These are phyloP conservation scores for Pythium guiyangense DNA, from an alignment of 352 stramenopile species.

Conservation along the genomic window DNA sequence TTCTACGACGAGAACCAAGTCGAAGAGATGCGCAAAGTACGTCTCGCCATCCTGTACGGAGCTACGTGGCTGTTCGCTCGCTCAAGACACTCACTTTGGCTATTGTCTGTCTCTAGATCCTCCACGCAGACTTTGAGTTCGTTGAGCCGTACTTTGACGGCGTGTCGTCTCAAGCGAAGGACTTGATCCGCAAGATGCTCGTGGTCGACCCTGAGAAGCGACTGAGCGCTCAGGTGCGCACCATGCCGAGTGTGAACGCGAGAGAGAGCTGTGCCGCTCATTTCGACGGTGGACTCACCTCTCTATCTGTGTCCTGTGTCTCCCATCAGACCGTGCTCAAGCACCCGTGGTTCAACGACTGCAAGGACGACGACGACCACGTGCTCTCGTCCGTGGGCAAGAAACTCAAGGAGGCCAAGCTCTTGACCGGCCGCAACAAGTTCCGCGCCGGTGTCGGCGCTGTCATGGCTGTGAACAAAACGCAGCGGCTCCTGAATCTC, in stretches of 20 bases:
- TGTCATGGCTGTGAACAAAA: conserved; percentile 78
- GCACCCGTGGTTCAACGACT: conserved; percentile 74
- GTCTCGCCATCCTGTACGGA: neutral
- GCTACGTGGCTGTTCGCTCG: neutral
- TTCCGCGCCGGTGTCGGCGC: conserved; percentile 67
- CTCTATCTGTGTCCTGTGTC: neutral
- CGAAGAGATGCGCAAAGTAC: conserved; percentile 76
- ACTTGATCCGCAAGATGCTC: conserved; percentile 92
- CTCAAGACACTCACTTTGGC: no score
- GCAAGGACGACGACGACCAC: conserved; percentile 54
- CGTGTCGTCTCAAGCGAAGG: conserved; percentile 88
- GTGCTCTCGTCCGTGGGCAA: conserved; percentile 53
- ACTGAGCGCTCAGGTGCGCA: conserved; percentile 43
- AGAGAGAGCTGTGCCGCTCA: no score
- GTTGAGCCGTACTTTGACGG: conserved; percentile 90
- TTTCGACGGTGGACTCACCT: no score
- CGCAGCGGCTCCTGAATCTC: conserved; percentile 51
- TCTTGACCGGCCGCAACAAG: conserved; percentile 53
- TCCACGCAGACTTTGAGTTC: conserved; percentile 87
- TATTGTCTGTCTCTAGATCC: conserved; percentile 29
- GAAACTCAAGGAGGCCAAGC: conserved; percentile 64
- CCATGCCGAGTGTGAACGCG: no score
- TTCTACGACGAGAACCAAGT: conserved; percentile 95
- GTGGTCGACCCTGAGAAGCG: conserved; percentile 84
- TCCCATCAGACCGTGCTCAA: conserved; percentile 43